Base-by-base conservation (phyloP, 305 asterid species). In the Solanum hybrid region DNA sequence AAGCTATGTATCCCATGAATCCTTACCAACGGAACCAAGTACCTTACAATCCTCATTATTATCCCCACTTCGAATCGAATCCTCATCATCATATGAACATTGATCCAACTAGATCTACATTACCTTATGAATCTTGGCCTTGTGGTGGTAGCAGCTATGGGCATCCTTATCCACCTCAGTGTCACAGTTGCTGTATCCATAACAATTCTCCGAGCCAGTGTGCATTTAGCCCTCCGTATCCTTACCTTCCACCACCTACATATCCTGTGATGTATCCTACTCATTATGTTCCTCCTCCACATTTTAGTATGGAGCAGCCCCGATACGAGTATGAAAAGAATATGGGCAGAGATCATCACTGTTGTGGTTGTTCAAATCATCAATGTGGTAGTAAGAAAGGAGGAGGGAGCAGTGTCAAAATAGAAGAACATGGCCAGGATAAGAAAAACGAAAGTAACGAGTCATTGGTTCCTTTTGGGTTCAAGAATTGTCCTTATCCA, bases 321-420 rank as follows among this genome's bases (percentile, higher is more conserved):
- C 91, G 51, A 22, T 90, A 91, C 37, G 94, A 89, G 42, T 91
- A 85, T 51, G 93, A 89, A n/a, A 92, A 92, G 89, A 89, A 91
- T 35, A 80, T 89, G 89, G 91, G 90, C 4, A 66, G 86, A 19
- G 92, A 90, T 69, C 90, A 94, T 72, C 96, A 93, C 78, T 95
- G 95, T n/a, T 93, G 97, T 19, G 97, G 96, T 34, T 94, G 97
- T 87, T 91, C 90, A 32, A 92, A 94, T 89, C 94, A 94, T 80
- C 69, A 45, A 10, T 66, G 89, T 51, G 89, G 87, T 15, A 89
- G 87, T 22, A 79, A 6, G 88, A 93, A 38, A 84, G 95, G 89
- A 84, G 95, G 89, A 34, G 35, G 35, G 88, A 92, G 82, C 22
- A 90, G 64, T 77, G 78, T 93, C n/a, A 94, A 90, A 91, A 92